Evolutionary conservation across 371 early-diverging fungal genomes (phyloP), one percentile per base, ranked within the genome.

Genomic region (Haplosporangium sp.): DNA sequence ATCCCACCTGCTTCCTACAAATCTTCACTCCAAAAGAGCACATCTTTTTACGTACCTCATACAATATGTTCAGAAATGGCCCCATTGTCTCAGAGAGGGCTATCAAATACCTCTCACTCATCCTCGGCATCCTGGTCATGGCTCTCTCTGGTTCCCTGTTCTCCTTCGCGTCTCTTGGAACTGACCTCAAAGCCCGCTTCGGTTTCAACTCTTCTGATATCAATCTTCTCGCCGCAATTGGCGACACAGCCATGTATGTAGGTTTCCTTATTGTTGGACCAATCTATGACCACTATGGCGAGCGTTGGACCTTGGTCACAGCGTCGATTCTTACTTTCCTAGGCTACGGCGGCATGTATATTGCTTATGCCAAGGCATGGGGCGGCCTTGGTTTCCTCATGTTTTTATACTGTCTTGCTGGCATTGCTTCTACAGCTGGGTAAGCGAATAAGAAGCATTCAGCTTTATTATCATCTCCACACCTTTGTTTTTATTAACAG

Each of bases 291-390:
- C 81, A 74, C 65, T 74, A 64, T 37, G 81, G 81, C 10, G 81
- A 79, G 52, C 81, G 81, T 45, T 74, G 74, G 74, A 79, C 81
- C 20, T 5, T 79, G 61, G 71, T 79, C 68, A 59, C 72, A 0
- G 81, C 81, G 34, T 68, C 71, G 9, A 42, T 74, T 47, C 35
- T 79, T 45, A 79, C 72, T 53, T 68, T 79, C 55, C 52, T 79
- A 9, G 81, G 81, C 15, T 79, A 79, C 17, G 81, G 81, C 17
- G 81, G 81, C 44, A 79, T 79, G 71, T 79, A 79, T 52, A 71
- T 79, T 50, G 74, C 81, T 58, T 79, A 79, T 62, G 81, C 81
- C 68, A 79, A 79, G 40, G 71, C 81, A 5, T 79, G 74, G 74
- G 81, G 81, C 1, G 81, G 81, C 13, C 72, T 79, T 42, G 74